phyloP scores from a whole-genome alignment of 164 flowering plant genomes.

The Dillenia suffruticosa region DNA sequence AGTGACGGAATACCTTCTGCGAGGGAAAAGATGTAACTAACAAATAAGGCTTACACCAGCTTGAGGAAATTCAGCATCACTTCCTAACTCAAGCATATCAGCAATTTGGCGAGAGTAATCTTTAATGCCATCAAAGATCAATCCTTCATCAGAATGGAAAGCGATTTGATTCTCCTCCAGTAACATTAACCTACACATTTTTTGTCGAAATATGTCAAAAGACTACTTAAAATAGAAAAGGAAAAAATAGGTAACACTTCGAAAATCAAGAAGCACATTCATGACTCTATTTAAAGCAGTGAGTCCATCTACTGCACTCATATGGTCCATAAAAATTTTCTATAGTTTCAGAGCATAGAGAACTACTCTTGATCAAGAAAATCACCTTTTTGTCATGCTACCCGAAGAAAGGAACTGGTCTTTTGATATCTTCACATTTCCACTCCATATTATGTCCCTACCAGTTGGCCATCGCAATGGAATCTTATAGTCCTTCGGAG shows the following conservation, averaged over 20 bases:
- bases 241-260: not conserved
- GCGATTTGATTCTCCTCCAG: constrained; percentile 97
- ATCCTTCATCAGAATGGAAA: constrained; percentile 87
- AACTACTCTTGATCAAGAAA: not conserved
- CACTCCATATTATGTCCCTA: constrained; percentile 90
- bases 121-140: constrained; percentile 78
- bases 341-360: too few relatives aligned
- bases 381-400: constrained; percentile 89
- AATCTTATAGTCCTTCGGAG: constrained; percentile 90
- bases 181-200: constrained; percentile 67
- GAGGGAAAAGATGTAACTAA: not conserved
- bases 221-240: not conserved
- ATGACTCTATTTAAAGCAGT: too few relatives aligned
- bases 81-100: constrained; percentile 85
- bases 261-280: not conserved
- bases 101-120: constrained; percentile 92
- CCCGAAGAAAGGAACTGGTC: constrained; percentile 94
- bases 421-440: constrained; percentile 87
- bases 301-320: too few relatives aligned
- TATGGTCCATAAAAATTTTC: too few relatives aligned
- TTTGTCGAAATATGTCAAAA: too few relatives aligned
- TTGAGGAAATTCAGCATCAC: constrained; percentile 73
- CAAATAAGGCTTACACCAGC: constrained; percentile 71
- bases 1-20: not conserved
- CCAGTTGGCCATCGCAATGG: constrained; percentile 94